Evolutionary conservation across 108 stramenopile genomes (phyloP).

Genomic region (Aureococcus anophagefferens): DNA sequence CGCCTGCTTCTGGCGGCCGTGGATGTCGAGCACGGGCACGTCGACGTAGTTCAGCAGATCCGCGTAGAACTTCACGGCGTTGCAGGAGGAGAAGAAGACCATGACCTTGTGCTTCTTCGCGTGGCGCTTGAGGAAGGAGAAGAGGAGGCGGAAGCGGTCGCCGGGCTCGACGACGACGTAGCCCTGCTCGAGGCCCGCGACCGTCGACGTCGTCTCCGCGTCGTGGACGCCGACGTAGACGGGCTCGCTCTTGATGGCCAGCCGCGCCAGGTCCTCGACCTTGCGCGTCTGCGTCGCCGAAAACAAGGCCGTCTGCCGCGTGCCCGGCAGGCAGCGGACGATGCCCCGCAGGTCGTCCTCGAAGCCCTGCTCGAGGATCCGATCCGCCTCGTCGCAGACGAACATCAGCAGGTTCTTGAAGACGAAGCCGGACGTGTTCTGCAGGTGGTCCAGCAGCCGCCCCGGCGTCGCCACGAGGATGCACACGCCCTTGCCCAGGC

Average conservation of each 20-base stretch:
- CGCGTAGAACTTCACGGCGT: constrained; percentile 95
- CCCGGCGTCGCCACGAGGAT: constrained; percentile 94
- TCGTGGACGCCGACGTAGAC: constrained; percentile 88
- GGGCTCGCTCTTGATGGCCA: constrained; percentile 71
- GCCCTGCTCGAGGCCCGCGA: constrained; percentile 88
- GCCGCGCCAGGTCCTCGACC: constrained; percentile 89
- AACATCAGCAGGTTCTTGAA: constrained; percentile 78
- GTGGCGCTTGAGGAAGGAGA: constrained; percentile 97
- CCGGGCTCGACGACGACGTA: constrained; percentile 94
- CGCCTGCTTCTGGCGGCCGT: constrained; percentile 96
- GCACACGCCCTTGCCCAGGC: constrained; percentile 88
- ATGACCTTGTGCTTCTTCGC: constrained; percentile 92
- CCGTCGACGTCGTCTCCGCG: constrained; percentile 72
- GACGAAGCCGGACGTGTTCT: constrained; percentile 90
- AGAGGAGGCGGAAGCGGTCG: constrained; percentile 90
- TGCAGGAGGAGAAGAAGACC: constrained; percentile 98
- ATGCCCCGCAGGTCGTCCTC: constrained; percentile 96
- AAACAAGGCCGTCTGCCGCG: constrained; percentile 97
- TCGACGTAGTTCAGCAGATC: constrained; percentile 98
- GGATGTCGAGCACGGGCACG: constrained; percentile 93
- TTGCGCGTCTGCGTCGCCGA: constrained; percentile 97
- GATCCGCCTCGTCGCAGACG: constrained; percentile 97
- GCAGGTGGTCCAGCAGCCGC: constrained; percentile 90
- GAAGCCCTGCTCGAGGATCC: constrained; percentile 95
- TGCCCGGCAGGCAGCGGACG: constrained; percentile 82